These are phyloP conservation scores for Alternaria incomplexa DNA, from an alignment of 2,329 filamentous ascomycete genomes.

Conservation along the genomic window DNA sequence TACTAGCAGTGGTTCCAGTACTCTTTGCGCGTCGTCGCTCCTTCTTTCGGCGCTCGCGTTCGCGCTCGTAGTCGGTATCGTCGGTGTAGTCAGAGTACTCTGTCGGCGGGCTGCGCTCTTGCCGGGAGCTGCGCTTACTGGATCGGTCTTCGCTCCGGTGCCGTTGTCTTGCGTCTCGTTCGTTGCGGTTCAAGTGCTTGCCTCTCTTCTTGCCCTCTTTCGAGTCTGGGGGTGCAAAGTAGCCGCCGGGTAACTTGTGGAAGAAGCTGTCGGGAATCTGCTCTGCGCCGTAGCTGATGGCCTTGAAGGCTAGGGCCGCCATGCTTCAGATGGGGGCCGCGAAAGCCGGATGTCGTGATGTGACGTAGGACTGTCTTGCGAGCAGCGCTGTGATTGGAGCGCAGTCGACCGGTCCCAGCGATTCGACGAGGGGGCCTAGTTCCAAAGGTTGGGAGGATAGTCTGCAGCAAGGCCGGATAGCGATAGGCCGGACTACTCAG, in stretches of 20 bases:
- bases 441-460: constrained; percentile 22
- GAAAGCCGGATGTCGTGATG: constrained; percentile 32
- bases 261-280: constrained; percentile 49
- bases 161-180: constrained; percentile 22
- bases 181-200: constrained; percentile 16
- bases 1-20: constrained; percentile 28
- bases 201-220: constrained; percentile 31
- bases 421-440: constrained; percentile 24
- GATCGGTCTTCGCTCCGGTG: constrained; percentile 22
- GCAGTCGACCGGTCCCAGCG: constrained; percentile 14
- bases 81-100: constrained; percentile 40
- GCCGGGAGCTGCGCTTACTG: constrained; percentile 27
- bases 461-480: constrained; percentile 20
- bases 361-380: constrained; percentile 41
- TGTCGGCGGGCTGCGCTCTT: constrained; percentile 33
- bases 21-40: constrained; percentile 37
- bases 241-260: constrained; percentile 47
- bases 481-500: constrained; percentile 10
- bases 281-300: constrained; percentile 47
- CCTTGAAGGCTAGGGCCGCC: constrained; percentile 47
- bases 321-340: constrained; percentile 31
- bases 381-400: constrained; percentile 41
- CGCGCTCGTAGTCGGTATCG: constrained; percentile 40
- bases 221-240: constrained; percentile 42
- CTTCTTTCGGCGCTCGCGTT: constrained; percentile 27